These are phyloP conservation scores for Exutisphaerella laricina DNA, from an alignment of 2,329 filamentous ascomycete species.

Conservation along the genomic window DNA sequence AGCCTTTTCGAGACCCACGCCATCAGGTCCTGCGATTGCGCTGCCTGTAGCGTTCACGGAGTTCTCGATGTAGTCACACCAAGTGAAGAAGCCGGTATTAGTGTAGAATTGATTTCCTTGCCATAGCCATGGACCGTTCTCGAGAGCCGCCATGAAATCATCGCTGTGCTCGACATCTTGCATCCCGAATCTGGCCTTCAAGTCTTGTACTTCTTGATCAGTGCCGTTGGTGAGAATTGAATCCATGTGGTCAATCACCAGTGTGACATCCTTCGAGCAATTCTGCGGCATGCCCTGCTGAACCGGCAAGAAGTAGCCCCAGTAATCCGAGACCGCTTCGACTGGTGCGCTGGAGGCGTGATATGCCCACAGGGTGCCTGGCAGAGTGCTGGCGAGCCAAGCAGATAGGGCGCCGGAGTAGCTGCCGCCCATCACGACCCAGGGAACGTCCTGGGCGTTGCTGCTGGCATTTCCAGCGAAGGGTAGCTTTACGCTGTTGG, in stretches of 20 bases:
- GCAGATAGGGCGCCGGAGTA: constrained; percentile 54
- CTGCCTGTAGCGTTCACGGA: constrained; percentile 13
- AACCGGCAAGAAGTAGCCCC: constrained; percentile 55
- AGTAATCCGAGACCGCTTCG: constrained; percentile 52
- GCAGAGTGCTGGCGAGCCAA: constrained; percentile 49
- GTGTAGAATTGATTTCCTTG: constrained; percentile 49
- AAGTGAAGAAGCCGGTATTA: constrained; percentile 41
- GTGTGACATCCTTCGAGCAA: constrained; percentile 49
- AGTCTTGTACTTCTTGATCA: constrained; percentile 30
- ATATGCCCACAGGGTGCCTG: constrained; percentile 57
- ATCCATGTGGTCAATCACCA: constrained; percentile 49
- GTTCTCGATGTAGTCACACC: constrained; percentile 40
- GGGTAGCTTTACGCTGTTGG: constrained; percentile 48
- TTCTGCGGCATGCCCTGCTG: constrained; percentile 55
- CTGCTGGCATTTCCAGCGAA: constrained; percentile 47
- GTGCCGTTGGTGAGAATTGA: constrained; percentile 28
- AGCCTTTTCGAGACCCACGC: constrained; percentile 50
- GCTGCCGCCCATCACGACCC: constrained; percentile 52
- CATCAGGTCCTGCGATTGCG: constrained; percentile 32
- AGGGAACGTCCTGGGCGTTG: constrained; percentile 51
- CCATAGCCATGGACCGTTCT: constrained; percentile 55
- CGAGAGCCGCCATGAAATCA: constrained; percentile 50
- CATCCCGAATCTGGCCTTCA: constrained; percentile 52
- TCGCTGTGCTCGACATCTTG: constrained; percentile 47
- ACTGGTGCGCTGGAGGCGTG: constrained; percentile 53